These are phyloP conservation scores for Carex arenaria DNA, from an alignment of 202 grass and related monocot species.

Conservation along the genomic window DNA sequence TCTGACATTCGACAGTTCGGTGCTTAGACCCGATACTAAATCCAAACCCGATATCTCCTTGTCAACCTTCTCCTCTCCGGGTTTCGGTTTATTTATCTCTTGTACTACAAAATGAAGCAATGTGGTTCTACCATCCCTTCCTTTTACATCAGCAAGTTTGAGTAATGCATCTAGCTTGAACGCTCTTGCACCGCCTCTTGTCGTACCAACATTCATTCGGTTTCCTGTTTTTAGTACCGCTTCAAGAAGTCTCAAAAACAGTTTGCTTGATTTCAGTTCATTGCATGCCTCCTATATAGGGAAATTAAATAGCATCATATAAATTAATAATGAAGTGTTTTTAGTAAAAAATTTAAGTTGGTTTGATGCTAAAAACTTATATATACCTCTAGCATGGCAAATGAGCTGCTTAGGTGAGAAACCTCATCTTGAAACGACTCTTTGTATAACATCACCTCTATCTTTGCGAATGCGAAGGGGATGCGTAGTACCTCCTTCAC, in stretches of 20 bases:
- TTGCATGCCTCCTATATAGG: slow-evolving; percentile 60
- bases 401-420: slow-evolving; percentile 60
- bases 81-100: slow-evolving; percentile 47
- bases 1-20: slow-evolving; percentile 72
- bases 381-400: slow-evolving; percentile 55
- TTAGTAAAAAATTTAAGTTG: too few relatives aligned
- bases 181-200: slow-evolving; percentile 69
- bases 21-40: slow-evolving; percentile 51
- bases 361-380: too few relatives aligned
- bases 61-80: slow-evolving; percentile 10
- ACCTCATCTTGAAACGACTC: slow-evolving; percentile 90
- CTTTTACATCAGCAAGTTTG: slow-evolving; percentile 93
- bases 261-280: slow-evolving; percentile 77
- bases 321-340: too few relatives aligned
- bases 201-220: slow-evolving; percentile 89
- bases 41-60: slow-evolving; percentile 27
- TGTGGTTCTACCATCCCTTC: slow-evolving; percentile 74
- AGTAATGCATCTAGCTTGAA: slow-evolving; percentile 85
- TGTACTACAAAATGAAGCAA: slow-evolving; percentile 92
- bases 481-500: slow-evolving; percentile 48
- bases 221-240: slow-evolving; percentile 92
- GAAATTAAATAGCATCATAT: too few relatives aligned
- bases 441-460: slow-evolving; percentile 75
- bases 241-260: slow-evolving; percentile 93
- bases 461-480: slow-evolving; percentile 66